Conservation (phyloP, 805 yeast species). For the Candida yuanshanica region DNA sequence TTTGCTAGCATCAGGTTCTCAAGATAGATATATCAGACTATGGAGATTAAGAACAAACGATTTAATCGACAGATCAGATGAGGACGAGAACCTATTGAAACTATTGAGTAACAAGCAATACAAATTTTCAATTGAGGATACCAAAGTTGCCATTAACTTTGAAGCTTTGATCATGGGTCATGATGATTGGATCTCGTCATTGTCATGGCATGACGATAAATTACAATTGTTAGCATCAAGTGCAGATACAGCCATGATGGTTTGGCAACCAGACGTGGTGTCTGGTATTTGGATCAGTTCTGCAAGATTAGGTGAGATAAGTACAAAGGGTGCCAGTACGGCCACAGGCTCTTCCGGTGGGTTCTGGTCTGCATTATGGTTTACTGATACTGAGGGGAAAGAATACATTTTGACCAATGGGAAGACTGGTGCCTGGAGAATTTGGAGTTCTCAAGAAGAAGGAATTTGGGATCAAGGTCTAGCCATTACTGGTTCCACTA, state of each 20-base stretch:
- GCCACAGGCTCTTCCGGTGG: slow-evolving; percentile 94
- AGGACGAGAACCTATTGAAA: slow-evolving; percentile 44
- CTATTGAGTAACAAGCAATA: slow-evolving; percentile 70
- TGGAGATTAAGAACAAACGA: slow-evolving; percentile 71
- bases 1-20: slow-evolving; percentile 83
- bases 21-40: slow-evolving; percentile 84
- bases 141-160: slow-evolving; percentile 57
- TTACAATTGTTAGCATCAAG: slow-evolving; percentile 72
- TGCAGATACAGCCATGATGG: slow-evolving; percentile 88
- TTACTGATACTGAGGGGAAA: slow-evolving; percentile 30
- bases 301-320: slow-evolving; percentile 81
- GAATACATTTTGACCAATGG: slow-evolving; percentile 73
- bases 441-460: slow-evolving; percentile 45
- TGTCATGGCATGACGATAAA: slow-evolving; percentile 66
- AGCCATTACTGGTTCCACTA: slow-evolving; percentile 73
- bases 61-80: slow-evolving; percentile 50
- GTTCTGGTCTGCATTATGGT: slow-evolving; percentile 70
- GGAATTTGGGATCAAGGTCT: slow-evolving; percentile 38
- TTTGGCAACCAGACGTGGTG: slow-evolving; percentile 84
- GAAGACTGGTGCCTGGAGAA: slow-evolving; percentile 88
- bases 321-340: slow-evolving; percentile 94
- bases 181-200: slow-evolving; percentile 92
- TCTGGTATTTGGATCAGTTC: slow-evolving; percentile 90
- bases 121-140: slow-evolving; percentile 38
- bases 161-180: slow-evolving; percentile 97